Percentiles rank a stretch among this genome's conserved stretches.
These are phyloP conservation scores for Cynara cardunculus DNA, from an alignment of 129 eudicot species.

Conservation along the genomic window DNA sequence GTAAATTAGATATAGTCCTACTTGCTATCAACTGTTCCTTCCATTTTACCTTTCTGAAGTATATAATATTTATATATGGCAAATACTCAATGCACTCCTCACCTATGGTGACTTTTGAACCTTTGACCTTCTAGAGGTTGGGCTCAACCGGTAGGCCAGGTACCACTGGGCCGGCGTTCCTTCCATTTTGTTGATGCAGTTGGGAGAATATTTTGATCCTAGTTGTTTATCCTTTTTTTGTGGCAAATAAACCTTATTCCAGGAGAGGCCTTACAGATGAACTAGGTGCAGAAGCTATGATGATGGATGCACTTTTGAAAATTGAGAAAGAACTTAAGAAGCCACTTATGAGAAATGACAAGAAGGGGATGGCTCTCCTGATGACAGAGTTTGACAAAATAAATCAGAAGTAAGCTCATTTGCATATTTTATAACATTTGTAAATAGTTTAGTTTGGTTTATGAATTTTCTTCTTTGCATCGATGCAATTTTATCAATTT, in stretches of 20 bases:
- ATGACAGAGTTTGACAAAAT: slow-evolving; percentile 45
- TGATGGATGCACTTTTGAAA: slow-evolving; percentile 62
- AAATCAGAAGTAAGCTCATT: slow-evolving; percentile 6
- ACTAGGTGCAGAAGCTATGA: slow-evolving; percentile 67
- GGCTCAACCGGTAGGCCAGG: too few relatives aligned
- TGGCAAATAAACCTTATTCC: not conserved
- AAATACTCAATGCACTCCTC: too few relatives aligned
- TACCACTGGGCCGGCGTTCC: too few relatives aligned
- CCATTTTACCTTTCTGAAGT: too few relatives aligned
- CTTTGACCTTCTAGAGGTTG: too few relatives aligned
- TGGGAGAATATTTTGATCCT: not conserved
- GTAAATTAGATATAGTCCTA: not conserved
- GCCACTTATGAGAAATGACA: slow-evolving; percentile 60
- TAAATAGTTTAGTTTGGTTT: not conserved
- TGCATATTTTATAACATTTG: not conserved
- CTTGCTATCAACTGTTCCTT: not conserved
- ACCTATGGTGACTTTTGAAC: too few relatives aligned
- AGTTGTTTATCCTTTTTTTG: not conserved
- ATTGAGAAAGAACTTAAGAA: slow-evolving; percentile 55
- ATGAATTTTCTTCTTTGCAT: not conserved
- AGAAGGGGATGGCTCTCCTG: slow-evolving; percentile 53
- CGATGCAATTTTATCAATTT: not conserved
- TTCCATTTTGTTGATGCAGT: not conserved
- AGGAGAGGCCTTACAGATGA: slow-evolving; percentile 81
- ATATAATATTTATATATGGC: too few relatives aligned